These are phyloP conservation scores for Cubamyces lactineus DNA, from an alignment of 768 basidiomycete genomes.

Conservation along the genomic window DNA sequence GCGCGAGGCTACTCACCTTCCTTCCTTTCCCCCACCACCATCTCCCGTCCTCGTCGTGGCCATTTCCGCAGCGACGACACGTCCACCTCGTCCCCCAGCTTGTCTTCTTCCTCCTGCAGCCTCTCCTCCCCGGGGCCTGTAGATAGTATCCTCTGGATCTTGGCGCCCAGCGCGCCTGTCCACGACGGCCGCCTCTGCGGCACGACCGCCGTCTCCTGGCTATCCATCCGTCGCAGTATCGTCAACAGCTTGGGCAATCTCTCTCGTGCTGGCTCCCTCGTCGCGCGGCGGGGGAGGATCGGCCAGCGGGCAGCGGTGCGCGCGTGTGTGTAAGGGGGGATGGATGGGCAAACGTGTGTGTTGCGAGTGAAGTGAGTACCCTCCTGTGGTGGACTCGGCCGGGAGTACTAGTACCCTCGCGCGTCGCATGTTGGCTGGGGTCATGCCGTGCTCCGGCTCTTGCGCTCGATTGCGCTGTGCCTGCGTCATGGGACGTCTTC, in stretches of 20 bases:
- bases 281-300: not conserved
- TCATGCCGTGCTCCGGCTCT: constrained; percentile 22
- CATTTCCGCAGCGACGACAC: constrained; percentile 13
- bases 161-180: constrained; percentile 23
- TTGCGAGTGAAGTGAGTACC: not conserved
- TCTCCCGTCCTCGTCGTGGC: constrained; percentile 3
- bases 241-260: constrained; percentile 19
- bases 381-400: too few relatives aligned
- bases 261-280: not conserved
- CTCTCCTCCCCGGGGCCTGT: constrained; percentile 5
- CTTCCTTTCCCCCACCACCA: constrained; percentile 16
- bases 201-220: constrained; percentile 13
- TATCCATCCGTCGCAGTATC: constrained; percentile 11
- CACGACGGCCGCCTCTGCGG: constrained; percentile 21
- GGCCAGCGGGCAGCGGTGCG: constrained; percentile 3
- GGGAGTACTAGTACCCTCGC: constrained; percentile 16
- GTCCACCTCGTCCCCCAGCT: constrained; percentile 10
- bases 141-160: constrained; percentile 18
- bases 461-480: constrained; percentile 25
- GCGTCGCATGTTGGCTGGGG: not conserved
- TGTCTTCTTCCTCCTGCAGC: constrained; percentile 4
- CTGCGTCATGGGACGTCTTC: constrained; percentile 27
- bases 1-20: constrained; percentile 25
- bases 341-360: not conserved
- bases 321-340: not conserved